Conservation (phyloP, 257 asterid species). For the Euphrasia confusa region DNA sequence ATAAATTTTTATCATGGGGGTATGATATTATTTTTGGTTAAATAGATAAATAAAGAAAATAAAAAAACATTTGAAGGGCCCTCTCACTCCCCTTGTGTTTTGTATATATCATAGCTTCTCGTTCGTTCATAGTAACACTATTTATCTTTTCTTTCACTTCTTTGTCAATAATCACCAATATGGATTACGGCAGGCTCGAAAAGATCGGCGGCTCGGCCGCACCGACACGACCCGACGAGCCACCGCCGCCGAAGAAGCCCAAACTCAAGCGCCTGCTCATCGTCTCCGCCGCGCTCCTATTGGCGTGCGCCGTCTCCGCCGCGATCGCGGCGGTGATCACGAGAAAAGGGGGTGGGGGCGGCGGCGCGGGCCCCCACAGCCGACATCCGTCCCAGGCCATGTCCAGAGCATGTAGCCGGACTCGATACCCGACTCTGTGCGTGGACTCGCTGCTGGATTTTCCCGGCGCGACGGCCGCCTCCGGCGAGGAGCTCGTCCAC, state of each 20-base stretch:
- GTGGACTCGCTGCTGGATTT: constrained; percentile 63
- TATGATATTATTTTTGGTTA: too few species aligned
- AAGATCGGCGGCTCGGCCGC: constrained; percentile 39
- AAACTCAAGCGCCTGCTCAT: constrained; percentile 41
- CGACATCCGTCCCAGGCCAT: constrained; percentile 66
- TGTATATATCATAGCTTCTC: constrained; percentile 15
- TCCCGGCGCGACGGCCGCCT: constrained; percentile 79
- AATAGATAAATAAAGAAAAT: too few species aligned
- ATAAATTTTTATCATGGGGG: too few species aligned
- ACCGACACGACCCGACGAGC: constrained; percentile 27
- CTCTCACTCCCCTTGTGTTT: constrained; percentile 1
- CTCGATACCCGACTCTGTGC: constrained; percentile 65
- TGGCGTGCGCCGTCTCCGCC: constrained; percentile 49
- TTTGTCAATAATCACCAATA: constrained; percentile 21
- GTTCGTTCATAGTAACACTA: not conserved
- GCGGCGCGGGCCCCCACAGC: not conserved
- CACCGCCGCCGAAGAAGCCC: constrained; percentile 29
- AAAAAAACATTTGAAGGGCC: not conserved
- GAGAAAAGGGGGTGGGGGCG: constrained; percentile 18
- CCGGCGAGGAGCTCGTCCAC: constrained; percentile 74
- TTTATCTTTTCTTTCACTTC: not conserved
- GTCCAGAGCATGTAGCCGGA: constrained; percentile 63
- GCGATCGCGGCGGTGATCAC: constrained; percentile 42
- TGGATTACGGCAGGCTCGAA: constrained; percentile 62
- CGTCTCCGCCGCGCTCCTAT: constrained; percentile 41